Evolutionary conservation across 495 filamentous ascomycete genomes (phyloP).

Genomic region (Lepraria neglecta): DNA sequence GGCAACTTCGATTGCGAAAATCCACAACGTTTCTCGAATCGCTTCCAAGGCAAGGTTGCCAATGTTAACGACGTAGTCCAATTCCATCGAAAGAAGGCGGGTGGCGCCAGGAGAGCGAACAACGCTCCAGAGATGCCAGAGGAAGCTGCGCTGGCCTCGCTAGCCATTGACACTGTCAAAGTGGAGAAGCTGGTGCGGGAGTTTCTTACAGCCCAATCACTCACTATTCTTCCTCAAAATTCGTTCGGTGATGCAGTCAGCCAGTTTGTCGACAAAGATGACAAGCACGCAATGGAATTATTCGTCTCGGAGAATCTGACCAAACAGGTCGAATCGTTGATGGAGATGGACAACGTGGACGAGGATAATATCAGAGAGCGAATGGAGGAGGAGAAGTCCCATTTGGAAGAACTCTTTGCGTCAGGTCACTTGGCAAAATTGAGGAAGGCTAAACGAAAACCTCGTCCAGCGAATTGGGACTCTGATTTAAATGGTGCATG

Average conservation of each 20-base stretch:
- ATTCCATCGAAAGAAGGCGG: slow-evolving; percentile 80
- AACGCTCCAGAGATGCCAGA: slow-evolving; percentile 48
- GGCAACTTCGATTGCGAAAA: slow-evolving; percentile 88
- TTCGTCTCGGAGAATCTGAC: slow-evolving; percentile 78
- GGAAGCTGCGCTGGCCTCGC: slow-evolving; percentile 50
- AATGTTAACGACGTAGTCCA: slow-evolving; percentile 92
- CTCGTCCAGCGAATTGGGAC: slow-evolving; percentile 77
- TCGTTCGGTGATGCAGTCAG: slow-evolving; percentile 88
- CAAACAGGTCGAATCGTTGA: slow-evolving; percentile 68
- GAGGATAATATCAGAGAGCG: slow-evolving; percentile 61
- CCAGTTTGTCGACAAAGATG: slow-evolving; percentile 91
- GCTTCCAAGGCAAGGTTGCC: slow-evolving; percentile 82
- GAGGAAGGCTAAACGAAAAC: slow-evolving; percentile 53
- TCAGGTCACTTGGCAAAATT: slow-evolving; percentile 59
- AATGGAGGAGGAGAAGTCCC: slow-evolving; percentile 64
- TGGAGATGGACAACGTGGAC: slow-evolving; percentile 57
- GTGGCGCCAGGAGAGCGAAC: slow-evolving; percentile 35
- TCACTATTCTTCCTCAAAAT: slow-evolving; percentile 86
- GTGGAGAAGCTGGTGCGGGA: slow-evolving; percentile 84
- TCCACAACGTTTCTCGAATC: slow-evolving; percentile 91
- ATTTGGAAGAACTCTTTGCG: slow-evolving; percentile 65
- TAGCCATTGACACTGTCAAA: slow-evolving; percentile 68
- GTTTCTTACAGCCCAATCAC: slow-evolving; percentile 71
- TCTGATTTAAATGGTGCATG: slow-evolving; percentile 77
- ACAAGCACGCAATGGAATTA: slow-evolving; percentile 84